Base-by-base conservation (phyloP, 179 eudicot species). In the Silene vulgaris region DNA sequence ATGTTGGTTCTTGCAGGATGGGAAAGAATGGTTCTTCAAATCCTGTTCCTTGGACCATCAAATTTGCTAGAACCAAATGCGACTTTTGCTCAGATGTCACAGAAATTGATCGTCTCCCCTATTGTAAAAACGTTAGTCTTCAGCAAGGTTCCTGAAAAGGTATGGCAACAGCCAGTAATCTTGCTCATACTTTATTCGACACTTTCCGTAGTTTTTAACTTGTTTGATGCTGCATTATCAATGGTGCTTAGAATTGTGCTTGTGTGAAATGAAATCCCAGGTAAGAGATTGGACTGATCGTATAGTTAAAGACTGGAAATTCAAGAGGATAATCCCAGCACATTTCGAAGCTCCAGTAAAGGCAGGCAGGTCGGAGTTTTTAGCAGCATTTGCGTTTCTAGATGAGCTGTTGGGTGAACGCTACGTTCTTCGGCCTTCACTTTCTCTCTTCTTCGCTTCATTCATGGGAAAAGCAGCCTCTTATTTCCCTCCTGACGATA, bases 21-120 rank as follows among this genome's bases (percentile, higher is more conserved):
- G 99, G 97, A 92, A 73, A 88, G 99, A 87, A 95, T 95, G 99
- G 99, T 95, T 79, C 97, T 95, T 48, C 99, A 95, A 79, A 95
- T 92, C 66, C 81, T 95, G 82, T 95, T 95, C 78, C 92, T 95
- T 63, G 99, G 99, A 48, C 99, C 99, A 8, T 92, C 99, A 57
- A 92, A 95, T 85, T 87, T 95, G 74, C 80, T 95, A 82, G 99
- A 95, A 75, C 99, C 99, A 56, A 89, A 92, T 12, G 89, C 97
- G 71, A 86, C 89, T 86, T 95, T 95, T 76, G 85, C 88, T 71
- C 97, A 92, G 68, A 92, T 95, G 95, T 95, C 99, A 21, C 92
- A 90, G 77, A 95, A 95, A 85, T 80, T 95, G 80, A 95, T 95
- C 52, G 99, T 95, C 73, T 95, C 99, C 37, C 99, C 99, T 75